Base-by-base conservation (phyloP, 2,329 filamentous ascomycete genomes). In the Penicillium sclerotiorum region DNA sequence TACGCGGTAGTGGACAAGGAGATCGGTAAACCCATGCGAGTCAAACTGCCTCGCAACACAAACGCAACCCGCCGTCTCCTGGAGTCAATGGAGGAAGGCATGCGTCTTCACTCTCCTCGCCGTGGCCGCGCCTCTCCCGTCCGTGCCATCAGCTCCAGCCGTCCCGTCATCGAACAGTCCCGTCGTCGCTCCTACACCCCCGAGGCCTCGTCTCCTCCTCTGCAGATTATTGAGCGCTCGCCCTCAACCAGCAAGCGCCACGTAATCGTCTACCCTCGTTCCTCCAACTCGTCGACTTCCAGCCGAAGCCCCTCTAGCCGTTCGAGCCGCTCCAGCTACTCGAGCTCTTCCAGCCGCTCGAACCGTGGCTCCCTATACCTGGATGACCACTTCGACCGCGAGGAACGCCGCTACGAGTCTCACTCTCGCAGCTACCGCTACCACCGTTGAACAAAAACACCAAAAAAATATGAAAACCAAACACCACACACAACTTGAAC, bases 1-100 rank as follows among this genome's bases (percentile, higher is more conserved):
- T 75, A 70, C 54, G 77, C 75, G 0, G 64, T 69, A 7, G 65
- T 76, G 41, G 73, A 76, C 60, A 66, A 65, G n/a, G 69, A 73
- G 33, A 59, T 55, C 38, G 66, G 69, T 52, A 62, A 70, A 21
- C 57, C 62, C 1, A 70, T 69, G 3, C 64, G 75, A 18, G 65
- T 79, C 50, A 70, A 73, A 53, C 70, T 78, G 23, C 75, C 76
- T 6, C 56, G 61, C 7, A 61, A 66, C 33, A 72, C 61, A 50
- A 53, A 55, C 6, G 64, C 66, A 6, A 66, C 73, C 36, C 65
- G 65, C 13, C 63, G 60, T 15, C 63, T 79, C 13, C 63, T 78
- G 8, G 66, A 68, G 7, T 75, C 75, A 2, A 61, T 77, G 20
- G 73, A 76, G 45, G 63, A 68, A 11, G 75, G 75, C 5, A 56